Conservation (phyloP, 108 stramenopile genomes). For the Epithemia pelagica region DNA sequence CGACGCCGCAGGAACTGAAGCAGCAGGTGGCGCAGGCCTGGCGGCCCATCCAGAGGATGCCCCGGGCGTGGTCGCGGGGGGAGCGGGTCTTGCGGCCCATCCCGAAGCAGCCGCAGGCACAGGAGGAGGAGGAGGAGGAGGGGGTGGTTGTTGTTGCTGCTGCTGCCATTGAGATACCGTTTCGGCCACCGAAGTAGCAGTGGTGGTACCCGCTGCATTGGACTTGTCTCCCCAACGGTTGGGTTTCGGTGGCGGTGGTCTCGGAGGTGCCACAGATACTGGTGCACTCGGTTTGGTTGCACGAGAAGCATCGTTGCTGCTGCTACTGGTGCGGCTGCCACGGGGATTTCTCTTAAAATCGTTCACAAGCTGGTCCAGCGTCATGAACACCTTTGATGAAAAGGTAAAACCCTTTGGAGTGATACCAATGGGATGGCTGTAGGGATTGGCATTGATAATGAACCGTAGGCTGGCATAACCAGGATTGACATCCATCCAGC, state of each 20-base stretch:
- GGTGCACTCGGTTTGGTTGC: background rate
- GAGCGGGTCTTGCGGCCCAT: conserved; percentile 14
- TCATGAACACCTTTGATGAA: conserved; percentile 45
- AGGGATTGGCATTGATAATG: conserved; percentile 49
- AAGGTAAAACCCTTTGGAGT: conserved; percentile 75
- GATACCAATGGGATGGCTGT: conserved; percentile 71
- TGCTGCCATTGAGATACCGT: conserved; percentile 3
- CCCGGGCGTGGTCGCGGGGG: too few relatives aligned
- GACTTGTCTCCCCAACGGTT: background rate
- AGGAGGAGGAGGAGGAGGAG: conserved; percentile 13
- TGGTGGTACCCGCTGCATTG: background rate
- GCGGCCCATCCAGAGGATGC: background rate
- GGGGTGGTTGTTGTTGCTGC: conserved; percentile 13
- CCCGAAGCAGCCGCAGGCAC: conserved; percentile 18
- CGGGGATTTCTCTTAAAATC: conserved; percentile 84
- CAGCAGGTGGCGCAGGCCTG: conserved; percentile 13
- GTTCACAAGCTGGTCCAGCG: conserved; percentile 65
- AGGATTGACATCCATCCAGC: conserved; percentile 82
- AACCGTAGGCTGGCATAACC: conserved; percentile 75
- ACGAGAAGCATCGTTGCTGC: background rate
- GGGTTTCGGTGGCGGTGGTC: conserved; percentile 4
- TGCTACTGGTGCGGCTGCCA: conserved; percentile 16
- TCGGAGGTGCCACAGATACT: background rate
- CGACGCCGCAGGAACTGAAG: conserved; percentile 20
- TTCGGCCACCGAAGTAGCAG: background rate